These are phyloP conservation scores for Orbilia oligospora DNA, from an alignment of 2,329 filamentous ascomycete species.

Conservation along the genomic window DNA sequence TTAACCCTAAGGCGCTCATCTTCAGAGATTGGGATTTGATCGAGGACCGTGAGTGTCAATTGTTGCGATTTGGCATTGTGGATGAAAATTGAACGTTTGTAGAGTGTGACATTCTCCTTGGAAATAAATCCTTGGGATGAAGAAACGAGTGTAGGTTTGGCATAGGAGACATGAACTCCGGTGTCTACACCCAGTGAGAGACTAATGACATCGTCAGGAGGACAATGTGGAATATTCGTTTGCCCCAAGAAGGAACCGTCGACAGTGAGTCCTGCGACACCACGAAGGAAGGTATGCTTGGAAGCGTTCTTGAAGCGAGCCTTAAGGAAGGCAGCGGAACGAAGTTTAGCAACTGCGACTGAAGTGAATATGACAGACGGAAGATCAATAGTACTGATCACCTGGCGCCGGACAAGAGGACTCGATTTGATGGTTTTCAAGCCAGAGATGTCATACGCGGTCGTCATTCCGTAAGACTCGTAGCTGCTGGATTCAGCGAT, in stretches of 20 bases:
- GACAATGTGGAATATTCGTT: slow-evolving; percentile 72
- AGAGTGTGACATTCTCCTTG: slow-evolving; percentile 62
- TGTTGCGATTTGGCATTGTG: slow-evolving; percentile 64
- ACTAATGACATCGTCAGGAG: slow-evolving; percentile 71
- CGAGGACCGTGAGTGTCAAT: slow-evolving; percentile 71
- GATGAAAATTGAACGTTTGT: slow-evolving; percentile 62
- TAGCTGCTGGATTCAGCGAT: slow-evolving; percentile 66
- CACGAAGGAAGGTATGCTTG: slow-evolving; percentile 73
- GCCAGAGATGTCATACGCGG: slow-evolving; percentile 75
- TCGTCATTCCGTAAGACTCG: slow-evolving; percentile 74
- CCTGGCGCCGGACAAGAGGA: slow-evolving; percentile 72
- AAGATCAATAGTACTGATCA: slow-evolving; percentile 73
- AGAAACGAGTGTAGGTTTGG: slow-evolving; percentile 71
- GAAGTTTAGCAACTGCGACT: slow-evolving; percentile 75
- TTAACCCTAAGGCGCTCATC: slow-evolving; percentile 73
- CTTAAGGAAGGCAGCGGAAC: slow-evolving; percentile 74
- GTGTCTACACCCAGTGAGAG: slow-evolving; percentile 75
- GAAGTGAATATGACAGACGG: slow-evolving; percentile 72
- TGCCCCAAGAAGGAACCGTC: slow-evolving; percentile 76
- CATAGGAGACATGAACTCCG: slow-evolving; percentile 72
- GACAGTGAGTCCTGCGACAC: slow-evolving; percentile 74
- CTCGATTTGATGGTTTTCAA: slow-evolving; percentile 73
- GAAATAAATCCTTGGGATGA: slow-evolving; percentile 62
- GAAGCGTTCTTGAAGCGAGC: slow-evolving; percentile 73
- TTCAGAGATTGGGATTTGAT: slow-evolving; percentile 76